Evolutionary conservation across 495 filamentous ascomycete species (phyloP), one percentile per base, ranked within the genome.

Genomic region (Trichocladium uniseriatum): DNA sequence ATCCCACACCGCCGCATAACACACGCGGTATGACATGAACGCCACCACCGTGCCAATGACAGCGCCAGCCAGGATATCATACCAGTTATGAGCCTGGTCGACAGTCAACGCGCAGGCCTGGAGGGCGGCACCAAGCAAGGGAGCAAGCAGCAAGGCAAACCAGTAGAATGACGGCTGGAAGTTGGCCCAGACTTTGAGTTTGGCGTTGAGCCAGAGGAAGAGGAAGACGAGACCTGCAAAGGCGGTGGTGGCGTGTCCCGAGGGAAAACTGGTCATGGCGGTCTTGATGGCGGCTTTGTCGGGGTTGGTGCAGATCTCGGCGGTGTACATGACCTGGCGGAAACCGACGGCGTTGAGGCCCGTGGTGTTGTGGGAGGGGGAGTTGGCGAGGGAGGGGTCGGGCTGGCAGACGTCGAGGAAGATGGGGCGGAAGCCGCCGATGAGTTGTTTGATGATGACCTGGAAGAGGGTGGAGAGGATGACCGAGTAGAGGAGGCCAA

Each of bases 131-230:
- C 73, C 79, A 4, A 83, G 69, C 5, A 84, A 60, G 0, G 81
- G 80, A 7, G 73, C 68, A 5, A 40, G 29, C 41, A 55, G 37
- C 21, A 40, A 15, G 7, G 47, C 52, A 0, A 55, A 31, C 52
- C 46, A 50, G 59, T 77, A 80, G n/a, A 75, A 62, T 15, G 65
- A 69, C 28, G 78, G 64, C 1, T 81, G 79, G 54, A 78, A 77
- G 60, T 78, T 72, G 39, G 72, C 53, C 51, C 78, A 80, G 18
- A 79, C 69, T 61, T 82, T 81, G 16, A 85, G 66, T 50, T 83
- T 82, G 6, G 76, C 79, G 51, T 84, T 83, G 15, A 84, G 65
- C 58, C 81, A 86, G 0, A 84, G 67, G n/a, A 67, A 69, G 5
- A 82, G 58, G 48, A 71, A 84, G 5, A 72, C 56, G 41, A 76